A percentile compares a stretch with the other conserved stretches of the same genome.
These are phyloP conservation scores for Candida michaelii DNA, from an alignment of 805 yeast species.

Conservation along the genomic window DNA sequence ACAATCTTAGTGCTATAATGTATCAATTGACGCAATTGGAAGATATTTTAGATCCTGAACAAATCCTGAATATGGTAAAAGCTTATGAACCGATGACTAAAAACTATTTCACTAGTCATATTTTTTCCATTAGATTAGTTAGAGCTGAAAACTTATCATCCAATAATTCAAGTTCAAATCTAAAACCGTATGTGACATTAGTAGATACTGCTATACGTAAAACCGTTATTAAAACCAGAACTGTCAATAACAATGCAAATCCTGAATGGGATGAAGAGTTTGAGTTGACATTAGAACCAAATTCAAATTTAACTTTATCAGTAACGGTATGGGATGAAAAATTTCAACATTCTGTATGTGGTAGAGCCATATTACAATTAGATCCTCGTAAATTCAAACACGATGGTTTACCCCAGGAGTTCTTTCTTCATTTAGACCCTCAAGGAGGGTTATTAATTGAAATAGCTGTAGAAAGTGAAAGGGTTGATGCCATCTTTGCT, in stretches of 20 bases:
- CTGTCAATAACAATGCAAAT: slow-evolving; percentile 55
- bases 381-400: slow-evolving; percentile 64
- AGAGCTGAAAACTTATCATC: slow-evolving; percentile 58
- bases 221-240: slow-evolving; percentile 69
- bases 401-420: slow-evolving; percentile 66
- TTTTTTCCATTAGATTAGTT: slow-evolving; percentile 63
- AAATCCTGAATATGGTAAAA: slow-evolving; percentile 43
- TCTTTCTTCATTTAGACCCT: slow-evolving; percentile 58
- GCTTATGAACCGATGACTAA: slow-evolving; percentile 31
- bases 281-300: slow-evolving; percentile 48
- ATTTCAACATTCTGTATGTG: slow-evolving; percentile 62
- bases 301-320: slow-evolving; percentile 47
- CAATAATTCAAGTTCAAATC: slow-evolving; percentile 27
- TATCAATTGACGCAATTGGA: slow-evolving; percentile 53
- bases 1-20: slow-evolving; percentile 58
- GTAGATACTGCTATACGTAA: slow-evolving; percentile 53
- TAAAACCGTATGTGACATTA: slow-evolving; percentile 63
- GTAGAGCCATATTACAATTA: slow-evolving; percentile 58
- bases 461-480: slow-evolving; percentile 76
- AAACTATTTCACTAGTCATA: slow-evolving; percentile 42
- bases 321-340: slow-evolving; percentile 72
- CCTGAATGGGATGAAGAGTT: slow-evolving; percentile 91
- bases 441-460: slow-evolving; percentile 69
- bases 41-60: slow-evolving; percentile 57
- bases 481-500: slow-evolving; percentile 75